Evolutionary conservation across 2,329 filamentous ascomycete species (phyloP), one percentile per base, ranked within the genome.

Genomic region (Colletotrichum sublineola): DNA sequence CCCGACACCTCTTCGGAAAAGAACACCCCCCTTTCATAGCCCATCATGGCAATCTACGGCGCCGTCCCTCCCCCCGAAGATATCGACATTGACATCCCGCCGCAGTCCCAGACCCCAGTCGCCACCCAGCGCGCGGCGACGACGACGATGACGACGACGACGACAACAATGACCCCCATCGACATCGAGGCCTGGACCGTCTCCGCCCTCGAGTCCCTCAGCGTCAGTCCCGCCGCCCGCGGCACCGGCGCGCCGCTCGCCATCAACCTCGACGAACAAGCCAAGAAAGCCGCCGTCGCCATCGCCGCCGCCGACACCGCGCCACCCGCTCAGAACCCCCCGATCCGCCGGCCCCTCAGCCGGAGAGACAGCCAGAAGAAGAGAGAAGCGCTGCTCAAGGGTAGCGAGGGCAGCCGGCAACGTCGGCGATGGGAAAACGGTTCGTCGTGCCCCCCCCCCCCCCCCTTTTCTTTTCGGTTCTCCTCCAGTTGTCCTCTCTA

Each of bases 371-470:
- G 87, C 76, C 81, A 86, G 80, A 82, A 83, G 67, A 84, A 89
- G 63, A 91, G 95, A 24, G 94, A 97, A 75, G 89, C 91, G 2
- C 79, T 97, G 64, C 86, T 96, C 42, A 97, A 95, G 84, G 96
- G 96, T 68, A 97, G 97, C 76, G 95, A 98, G 81, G 96, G 96
- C 44, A 96, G 91, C 77, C 89, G 96, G 46, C 91, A 96, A 78
- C 88, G 96, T 62, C 92, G 96, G 77, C 89, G 96, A 68, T 98
- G 95, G 95, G 96, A 99, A 85, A 99, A 98, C 82, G 94, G 94
- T 97, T 12, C 31, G 58, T 68, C 9, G 11, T 2, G 14, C 36
- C 42, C 55, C n/a, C 3, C 57, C 57, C 20, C 42, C 24, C 20
- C 20, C 12, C 14, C 24, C 24, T 24, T 24, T 24, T 24, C 24